Evolutionary conservation across 2,329 filamentous ascomycete genomes (phyloP).

Genomic region (Microascus cirrosus): DNA sequence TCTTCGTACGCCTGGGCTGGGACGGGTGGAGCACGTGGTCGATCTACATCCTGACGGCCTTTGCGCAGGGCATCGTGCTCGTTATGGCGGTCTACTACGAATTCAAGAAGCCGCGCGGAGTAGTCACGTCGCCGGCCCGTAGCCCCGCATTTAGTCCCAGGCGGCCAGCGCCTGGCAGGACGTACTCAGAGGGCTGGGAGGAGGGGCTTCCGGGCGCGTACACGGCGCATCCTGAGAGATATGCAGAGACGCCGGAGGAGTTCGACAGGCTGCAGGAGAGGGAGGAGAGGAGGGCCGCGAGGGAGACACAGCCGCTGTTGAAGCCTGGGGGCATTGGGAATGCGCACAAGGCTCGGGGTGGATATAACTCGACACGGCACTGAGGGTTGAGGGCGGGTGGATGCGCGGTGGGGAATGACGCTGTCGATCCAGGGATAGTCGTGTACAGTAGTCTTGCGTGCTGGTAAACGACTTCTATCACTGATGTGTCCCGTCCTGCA

Average conservation of each 20-base stretch:
- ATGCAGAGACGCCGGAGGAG: constrained; percentile 39
- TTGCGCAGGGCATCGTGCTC: constrained; percentile 72
- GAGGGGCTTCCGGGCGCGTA: constrained; percentile 38
- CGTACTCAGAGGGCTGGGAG: constrained; percentile 39
- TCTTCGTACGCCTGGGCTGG: constrained; percentile 67
- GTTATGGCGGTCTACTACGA: constrained; percentile 73
- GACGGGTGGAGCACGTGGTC: constrained; percentile 94
- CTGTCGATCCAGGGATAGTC: neutral
- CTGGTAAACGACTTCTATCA: too few species aligned
- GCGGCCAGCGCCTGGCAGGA: constrained; percentile 26
- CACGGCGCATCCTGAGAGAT: constrained; percentile 38
- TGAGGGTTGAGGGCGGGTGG: neutral
- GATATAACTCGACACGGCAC: constrained; percentile 14
- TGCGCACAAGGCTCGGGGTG: constrained; percentile 14
- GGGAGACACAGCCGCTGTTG: constrained; percentile 38
- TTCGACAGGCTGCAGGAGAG: constrained; percentile 37
- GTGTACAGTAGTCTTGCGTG: neutral
- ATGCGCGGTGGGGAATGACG: neutral
- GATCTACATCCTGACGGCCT: constrained; percentile 76
- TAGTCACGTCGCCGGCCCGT: constrained; percentile 13
- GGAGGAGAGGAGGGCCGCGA: constrained; percentile 36
- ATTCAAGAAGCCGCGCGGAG: constrained; percentile 7
- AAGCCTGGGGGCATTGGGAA: constrained; percentile 38
- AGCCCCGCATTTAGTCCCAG: constrained; percentile 18
- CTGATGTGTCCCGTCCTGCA: too few species aligned